A percentile compares a stretch with the other conserved stretches of the same genome.
Evolutionary conservation across 441 rosid species (phyloP).

Genomic region (Gossypium schwendimanii): DNA sequence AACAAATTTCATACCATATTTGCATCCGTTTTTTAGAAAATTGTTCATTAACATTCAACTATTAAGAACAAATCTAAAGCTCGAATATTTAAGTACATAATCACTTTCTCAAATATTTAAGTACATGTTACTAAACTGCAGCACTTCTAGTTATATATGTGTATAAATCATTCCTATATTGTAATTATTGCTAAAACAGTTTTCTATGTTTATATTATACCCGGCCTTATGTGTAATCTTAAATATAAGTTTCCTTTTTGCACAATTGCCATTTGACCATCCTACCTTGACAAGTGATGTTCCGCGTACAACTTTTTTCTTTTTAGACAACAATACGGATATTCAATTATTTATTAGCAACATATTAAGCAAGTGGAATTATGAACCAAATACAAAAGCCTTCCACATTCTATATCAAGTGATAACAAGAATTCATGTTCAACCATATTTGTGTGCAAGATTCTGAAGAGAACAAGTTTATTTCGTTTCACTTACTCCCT

Average conservation of each 20-base stretch:
- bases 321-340: not conserved
- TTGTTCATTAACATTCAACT: not conserved
- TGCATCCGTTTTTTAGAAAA: not conserved
- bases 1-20: not conserved
- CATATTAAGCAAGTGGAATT: not conserved
- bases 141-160: not conserved
- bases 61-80: not conserved
- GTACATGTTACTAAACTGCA: not conserved
- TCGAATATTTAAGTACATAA: not conserved
- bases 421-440: not conserved
- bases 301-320: not conserved
- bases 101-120: not conserved
- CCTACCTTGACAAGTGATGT: not conserved
- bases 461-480: not conserved
- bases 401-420: not conserved
- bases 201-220: not conserved
- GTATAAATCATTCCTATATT: not conserved
- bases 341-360: not conserved
- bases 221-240: not conserved
- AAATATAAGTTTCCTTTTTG: not conserved
- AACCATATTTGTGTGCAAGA: not conserved
- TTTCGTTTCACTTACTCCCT: not conserved
- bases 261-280: not conserved
- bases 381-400: conserved; percentile 6
- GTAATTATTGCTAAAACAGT: not conserved